phyloP scores from a whole-genome alignment of 2,329 filamentous ascomycete genomes.

The Niveomyces coronatus region DNA sequence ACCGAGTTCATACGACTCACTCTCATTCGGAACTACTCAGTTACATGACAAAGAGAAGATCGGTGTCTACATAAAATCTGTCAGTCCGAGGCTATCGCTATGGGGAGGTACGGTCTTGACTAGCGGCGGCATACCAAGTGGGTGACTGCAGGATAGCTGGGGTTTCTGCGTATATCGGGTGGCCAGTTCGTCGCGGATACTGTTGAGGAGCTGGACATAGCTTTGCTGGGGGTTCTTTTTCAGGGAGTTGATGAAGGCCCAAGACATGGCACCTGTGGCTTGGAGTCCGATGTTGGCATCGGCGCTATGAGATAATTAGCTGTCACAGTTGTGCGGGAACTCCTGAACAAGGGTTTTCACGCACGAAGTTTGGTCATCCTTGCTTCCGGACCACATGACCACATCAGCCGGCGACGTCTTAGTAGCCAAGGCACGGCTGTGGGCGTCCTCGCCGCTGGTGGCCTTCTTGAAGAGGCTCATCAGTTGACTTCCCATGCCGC shows the following conservation, averaged over 20 bases:
- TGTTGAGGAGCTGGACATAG: constrained; percentile 94
- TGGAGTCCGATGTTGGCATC: constrained; percentile 86
- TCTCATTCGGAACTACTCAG: no score
- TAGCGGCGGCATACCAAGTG: constrained; percentile 59
- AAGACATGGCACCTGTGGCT: constrained; percentile 96
- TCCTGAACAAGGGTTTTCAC: constrained; percentile 32
- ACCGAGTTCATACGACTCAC: no score
- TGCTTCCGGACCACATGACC: constrained; percentile 95
- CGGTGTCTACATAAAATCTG: constrained; percentile 36
- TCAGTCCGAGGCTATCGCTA: constrained; percentile 13
- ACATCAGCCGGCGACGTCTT: constrained; percentile 95
- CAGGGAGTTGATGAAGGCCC: constrained; percentile 86
- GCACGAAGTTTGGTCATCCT: constrained; percentile 89
- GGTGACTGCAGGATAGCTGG: constrained; percentile 93
- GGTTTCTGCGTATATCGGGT: constrained; percentile 90
- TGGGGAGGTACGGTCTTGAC: constrained; percentile 8
- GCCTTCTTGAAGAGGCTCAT: constrained; percentile 86
- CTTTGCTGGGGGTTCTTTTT: constrained; percentile 97
- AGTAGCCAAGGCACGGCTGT: constrained; percentile 70
- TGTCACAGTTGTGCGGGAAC: neutral
- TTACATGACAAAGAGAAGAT: constrained; percentile 54
- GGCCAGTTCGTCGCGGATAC: constrained; percentile 83
- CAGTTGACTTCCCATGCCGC: constrained; percentile 69
- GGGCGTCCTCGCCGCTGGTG: constrained; percentile 67
- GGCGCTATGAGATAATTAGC: constrained; percentile 45